phyloP scores from a whole-genome alignment of 2,329 filamentous ascomycete genomes.

The Ceratocystis papillata region DNA sequence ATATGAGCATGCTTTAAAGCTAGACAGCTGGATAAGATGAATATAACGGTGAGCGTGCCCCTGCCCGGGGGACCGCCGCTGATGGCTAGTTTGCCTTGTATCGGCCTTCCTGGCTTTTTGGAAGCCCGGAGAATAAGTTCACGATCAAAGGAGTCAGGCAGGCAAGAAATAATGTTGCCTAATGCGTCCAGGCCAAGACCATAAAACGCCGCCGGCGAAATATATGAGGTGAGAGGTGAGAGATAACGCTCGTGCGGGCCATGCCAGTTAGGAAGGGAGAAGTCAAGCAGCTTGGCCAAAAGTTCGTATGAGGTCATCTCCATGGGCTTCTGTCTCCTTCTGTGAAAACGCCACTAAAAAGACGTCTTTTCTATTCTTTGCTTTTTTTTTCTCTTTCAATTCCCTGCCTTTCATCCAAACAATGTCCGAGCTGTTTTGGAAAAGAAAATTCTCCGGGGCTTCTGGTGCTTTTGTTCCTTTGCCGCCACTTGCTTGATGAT shows the following conservation, averaged over 20 bases:
- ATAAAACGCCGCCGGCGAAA: background rate
- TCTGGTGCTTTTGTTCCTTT: background rate
- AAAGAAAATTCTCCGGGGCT: background rate
- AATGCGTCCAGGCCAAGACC: background rate
- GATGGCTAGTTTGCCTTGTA: background rate
- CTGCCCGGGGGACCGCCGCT: background rate
- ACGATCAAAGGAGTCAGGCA: background rate
- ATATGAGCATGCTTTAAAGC: slow-evolving; percentile 12
- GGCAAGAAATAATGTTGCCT: background rate
- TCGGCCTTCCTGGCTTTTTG: background rate
- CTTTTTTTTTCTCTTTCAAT: background rate
- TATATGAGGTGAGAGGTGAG: background rate
- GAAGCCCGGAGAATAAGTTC: background rate
- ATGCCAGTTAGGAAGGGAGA: background rate
- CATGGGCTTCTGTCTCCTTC: background rate
- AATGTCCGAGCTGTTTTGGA: slow-evolving; percentile 7
- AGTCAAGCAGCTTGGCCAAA: background rate
- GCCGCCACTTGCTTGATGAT: background rate
- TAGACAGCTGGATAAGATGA: background rate
- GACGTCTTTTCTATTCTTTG: background rate
- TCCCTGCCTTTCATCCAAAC: slow-evolving; percentile 10
- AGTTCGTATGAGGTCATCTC: slow-evolving; percentile 3
- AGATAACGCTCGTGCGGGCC: background rate
- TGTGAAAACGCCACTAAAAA: background rate
- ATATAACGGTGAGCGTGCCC: background rate